Conservation (phyloP, 441 rosid genomes). For the Eutrema salsugineum region DNA sequence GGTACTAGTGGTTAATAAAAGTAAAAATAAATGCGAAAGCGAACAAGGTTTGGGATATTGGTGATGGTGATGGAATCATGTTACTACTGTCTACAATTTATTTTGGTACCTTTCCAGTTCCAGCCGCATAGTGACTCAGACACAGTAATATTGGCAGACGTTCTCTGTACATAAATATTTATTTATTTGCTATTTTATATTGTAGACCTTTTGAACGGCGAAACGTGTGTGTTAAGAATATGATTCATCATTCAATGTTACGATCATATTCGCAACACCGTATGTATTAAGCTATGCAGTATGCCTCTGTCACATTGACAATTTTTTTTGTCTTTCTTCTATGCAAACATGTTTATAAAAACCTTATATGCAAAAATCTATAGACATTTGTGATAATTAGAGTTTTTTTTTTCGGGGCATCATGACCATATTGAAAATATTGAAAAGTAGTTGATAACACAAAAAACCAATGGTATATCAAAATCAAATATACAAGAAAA, state of each 20-base stretch:
- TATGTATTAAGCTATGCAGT: background rate
- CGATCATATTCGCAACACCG: background rate
- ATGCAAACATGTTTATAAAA: background rate
- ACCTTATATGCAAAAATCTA: background rate
- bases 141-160: slow-evolving; percentile 13
- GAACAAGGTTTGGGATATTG: slow-evolving; percentile 10
- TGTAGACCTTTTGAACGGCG: background rate
- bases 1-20: slow-evolving; percentile 7
- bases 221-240: background rate
- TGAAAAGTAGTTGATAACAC: background rate
- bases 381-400: background rate
- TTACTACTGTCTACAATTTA: slow-evolving; percentile 26
- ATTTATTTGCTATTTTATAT: background rate
- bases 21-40: slow-evolving; percentile 22
- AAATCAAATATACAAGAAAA: background rate
- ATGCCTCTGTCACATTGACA: background rate
- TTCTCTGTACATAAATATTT: background rate
- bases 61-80: slow-evolving; percentile 16
- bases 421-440: background rate
- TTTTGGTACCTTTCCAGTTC: slow-evolving; percentile 14
- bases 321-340: background rate
- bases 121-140: slow-evolving; percentile 22
- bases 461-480: background rate
- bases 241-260: background rate
- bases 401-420: background rate